Evolutionary conservation across 192 early-diverging fungal genomes (phyloP).

Genomic region (Linnemannia hyalina): DNA sequence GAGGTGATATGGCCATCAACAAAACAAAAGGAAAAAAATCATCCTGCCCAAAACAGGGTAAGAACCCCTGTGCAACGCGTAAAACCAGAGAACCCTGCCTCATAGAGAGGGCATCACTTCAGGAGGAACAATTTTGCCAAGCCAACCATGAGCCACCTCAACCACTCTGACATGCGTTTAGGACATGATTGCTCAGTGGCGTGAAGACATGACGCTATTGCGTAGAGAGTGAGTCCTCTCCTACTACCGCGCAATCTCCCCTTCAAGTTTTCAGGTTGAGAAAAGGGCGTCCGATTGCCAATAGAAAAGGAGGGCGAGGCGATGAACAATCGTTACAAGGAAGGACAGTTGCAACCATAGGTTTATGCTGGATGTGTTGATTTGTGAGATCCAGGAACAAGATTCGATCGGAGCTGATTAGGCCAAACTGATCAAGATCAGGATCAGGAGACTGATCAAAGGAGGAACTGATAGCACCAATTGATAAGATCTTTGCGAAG

Average conservation of each 20-base stretch:
- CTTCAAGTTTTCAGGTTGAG: no score
- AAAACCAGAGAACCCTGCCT: background rate
- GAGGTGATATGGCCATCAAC: background rate
- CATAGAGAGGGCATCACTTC: background rate
- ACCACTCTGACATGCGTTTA: background rate
- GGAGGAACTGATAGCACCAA: background rate
- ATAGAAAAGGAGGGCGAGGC: background rate
- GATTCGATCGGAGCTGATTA: conserved; percentile 7
- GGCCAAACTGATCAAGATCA: background rate
- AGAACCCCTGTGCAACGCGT: background rate
- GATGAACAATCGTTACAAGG: no score
- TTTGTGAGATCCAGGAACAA: background rate
- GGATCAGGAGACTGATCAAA: background rate
- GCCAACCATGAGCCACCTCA: background rate
- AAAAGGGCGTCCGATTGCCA: no score
- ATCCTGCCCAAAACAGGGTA: conserved; percentile 29
- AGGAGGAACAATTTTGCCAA: background rate
- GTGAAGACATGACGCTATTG: background rate
- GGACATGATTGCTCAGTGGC: background rate
- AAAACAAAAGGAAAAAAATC: background rate
- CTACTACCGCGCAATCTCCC: background rate
- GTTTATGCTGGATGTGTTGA: no score
- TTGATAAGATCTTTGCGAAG: no score
- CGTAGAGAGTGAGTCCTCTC: background rate
- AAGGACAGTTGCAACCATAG: background rate